phyloP scores from a whole-genome alignment of 352 stramenopile genomes.

The Nothophytophthora sp. region DNA sequence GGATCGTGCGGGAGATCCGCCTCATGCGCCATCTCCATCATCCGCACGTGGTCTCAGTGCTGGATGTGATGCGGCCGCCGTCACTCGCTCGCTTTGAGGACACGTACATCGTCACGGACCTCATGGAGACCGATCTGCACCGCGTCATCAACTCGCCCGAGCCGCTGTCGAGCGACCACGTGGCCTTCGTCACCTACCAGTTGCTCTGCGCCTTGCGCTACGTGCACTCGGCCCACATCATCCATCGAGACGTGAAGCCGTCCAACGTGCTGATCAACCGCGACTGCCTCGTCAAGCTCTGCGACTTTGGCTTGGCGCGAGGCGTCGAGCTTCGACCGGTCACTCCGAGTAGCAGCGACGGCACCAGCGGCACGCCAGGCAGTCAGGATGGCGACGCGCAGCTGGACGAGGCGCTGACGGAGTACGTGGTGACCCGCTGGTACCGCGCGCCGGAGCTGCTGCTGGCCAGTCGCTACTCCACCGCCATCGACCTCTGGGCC shows the following conservation, averaged over 20 bases:
- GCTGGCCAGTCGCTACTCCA: slow-evolving; percentile 95
- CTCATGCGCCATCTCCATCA: slow-evolving; percentile 81
- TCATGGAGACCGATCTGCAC: slow-evolving; percentile 84
- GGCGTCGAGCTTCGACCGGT: slow-evolving; percentile 51
- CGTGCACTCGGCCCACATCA: slow-evolving; percentile 86
- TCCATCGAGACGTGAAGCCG: slow-evolving; percentile 95
- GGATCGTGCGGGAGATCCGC: slow-evolving; percentile 83
- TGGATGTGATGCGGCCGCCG: slow-evolving; percentile 77
- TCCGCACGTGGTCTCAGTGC: slow-evolving; percentile 68
- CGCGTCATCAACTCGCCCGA: slow-evolving; percentile 83
- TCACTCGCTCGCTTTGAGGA: slow-evolving; percentile 79
- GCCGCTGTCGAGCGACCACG: slow-evolving; percentile 68
- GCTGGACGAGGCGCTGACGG: slow-evolving; percentile 67
- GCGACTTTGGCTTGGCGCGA: slow-evolving; percentile 89
- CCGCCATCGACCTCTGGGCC: slow-evolving; percentile 95
- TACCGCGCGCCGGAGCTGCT: slow-evolving; percentile 94
- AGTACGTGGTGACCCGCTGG: slow-evolving; percentile 95
- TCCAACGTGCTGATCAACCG: slow-evolving; percentile 96
- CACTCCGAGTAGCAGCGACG: slow-evolving; percentile 25
- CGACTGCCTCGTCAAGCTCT: slow-evolving; percentile 90
- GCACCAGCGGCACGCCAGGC: slow-evolving; percentile 20
- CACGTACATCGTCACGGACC: slow-evolving; percentile 84
- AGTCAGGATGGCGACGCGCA: slow-evolving; percentile 36
- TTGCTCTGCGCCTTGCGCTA: slow-evolving; percentile 78
- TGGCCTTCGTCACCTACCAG: slow-evolving; percentile 86